These are phyloP conservation scores for Hymenoscyphus salicellus DNA, from an alignment of 2,329 filamentous ascomycete species.

Conservation along the genomic window DNA sequence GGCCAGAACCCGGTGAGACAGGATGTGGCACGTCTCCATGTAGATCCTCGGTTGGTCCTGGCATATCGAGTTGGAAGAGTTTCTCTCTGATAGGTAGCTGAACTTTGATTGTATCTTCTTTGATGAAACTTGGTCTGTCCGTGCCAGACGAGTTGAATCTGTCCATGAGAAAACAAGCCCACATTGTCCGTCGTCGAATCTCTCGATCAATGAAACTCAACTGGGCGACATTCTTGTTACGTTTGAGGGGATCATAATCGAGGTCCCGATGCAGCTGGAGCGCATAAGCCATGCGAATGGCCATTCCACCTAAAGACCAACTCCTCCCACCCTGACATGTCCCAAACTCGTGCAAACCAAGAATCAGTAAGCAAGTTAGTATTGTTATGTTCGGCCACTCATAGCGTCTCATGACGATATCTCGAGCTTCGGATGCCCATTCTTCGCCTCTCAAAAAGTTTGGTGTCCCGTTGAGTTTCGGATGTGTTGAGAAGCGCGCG, in stretches of 20 bases:
- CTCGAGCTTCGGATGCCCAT: conserved; percentile 83
- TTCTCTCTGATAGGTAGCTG: conserved; percentile 88
- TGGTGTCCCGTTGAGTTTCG: conserved; percentile 66
- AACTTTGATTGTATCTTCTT: conserved; percentile 83
- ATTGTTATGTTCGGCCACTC: conserved; percentile 97
- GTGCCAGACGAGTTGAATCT: conserved; percentile 95
- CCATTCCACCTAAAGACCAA: conserved; percentile 93
- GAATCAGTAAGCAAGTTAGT: conserved; percentile 80
- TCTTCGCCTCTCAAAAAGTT: conserved; percentile 86
- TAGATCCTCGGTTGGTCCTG: conserved; percentile 79
- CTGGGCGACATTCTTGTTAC: conserved; percentile 55
- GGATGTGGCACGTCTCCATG: conserved; percentile 66
- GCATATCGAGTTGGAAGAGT: conserved; percentile 87
- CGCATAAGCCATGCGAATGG: conserved; percentile 94
- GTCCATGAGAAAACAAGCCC: conserved; percentile 97
- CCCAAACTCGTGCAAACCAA: conserved; percentile 92
- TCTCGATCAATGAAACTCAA: conserved; percentile 91
- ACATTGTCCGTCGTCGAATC: conserved; percentile 91
- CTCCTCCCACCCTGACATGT: conserved; percentile 94
- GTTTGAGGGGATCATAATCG: conserved; percentile 72
- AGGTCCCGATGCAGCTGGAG: conserved; percentile 90
- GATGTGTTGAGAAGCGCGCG: conserved; percentile 90
- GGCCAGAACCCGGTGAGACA: conserved; percentile 59
- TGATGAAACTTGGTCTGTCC: conserved; percentile 85
- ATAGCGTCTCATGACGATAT: conserved; percentile 82